These are phyloP conservation scores for Lineolata rhizophorae DNA, from an alignment of 495 filamentous ascomycete species.

Conservation along the genomic window DNA sequence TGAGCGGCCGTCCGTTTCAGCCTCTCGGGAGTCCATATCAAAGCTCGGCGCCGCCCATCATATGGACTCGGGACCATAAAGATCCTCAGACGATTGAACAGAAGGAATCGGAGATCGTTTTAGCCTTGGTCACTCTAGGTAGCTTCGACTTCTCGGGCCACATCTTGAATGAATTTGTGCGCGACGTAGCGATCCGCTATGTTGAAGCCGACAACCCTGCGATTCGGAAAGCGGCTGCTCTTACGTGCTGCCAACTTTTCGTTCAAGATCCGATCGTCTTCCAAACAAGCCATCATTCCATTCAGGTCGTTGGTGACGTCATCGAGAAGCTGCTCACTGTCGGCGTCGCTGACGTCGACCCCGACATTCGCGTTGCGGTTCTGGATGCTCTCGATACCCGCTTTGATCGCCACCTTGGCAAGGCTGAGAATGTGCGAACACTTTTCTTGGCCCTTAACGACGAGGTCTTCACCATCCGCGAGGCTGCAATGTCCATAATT, in stretches of 20 bases:
- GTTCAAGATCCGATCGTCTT: conserved; percentile 92
- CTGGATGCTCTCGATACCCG: conserved; percentile 71
- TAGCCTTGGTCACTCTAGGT: conserved; percentile 79
- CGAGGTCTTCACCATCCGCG: conserved; percentile 71
- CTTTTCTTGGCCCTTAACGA: conserved; percentile 95
- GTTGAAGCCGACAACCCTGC: conserved; percentile 88
- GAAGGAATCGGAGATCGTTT: conserved; percentile 68
- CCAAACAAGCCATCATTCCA: conserved; percentile 87
- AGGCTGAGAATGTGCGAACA: conserved; percentile 87
- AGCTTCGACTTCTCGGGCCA: conserved; percentile 94
- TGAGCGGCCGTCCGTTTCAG: conserved; percentile 78
- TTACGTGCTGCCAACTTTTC: conserved; percentile 95
- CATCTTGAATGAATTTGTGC: conserved; percentile 91
- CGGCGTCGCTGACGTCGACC: conserved; percentile 74
- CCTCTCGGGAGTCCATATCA: conserved; percentile 71
- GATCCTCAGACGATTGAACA: conserved; percentile 49
- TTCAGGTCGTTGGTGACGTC: conserved; percentile 91
- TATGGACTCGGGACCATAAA: conserved; percentile 68
- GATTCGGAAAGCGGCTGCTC: conserved; percentile 79
- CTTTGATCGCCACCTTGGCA: conserved; percentile 85
- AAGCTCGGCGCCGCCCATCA: conserved; percentile 34
- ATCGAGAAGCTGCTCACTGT: conserved; percentile 91
- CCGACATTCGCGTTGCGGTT: conserved; percentile 73
- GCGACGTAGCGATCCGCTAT: conserved; percentile 93
- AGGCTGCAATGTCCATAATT: conserved; percentile 89